These are phyloP conservation scores for Mucor racemosus DNA, from an alignment of 371 early-diverging fungal species.

Conservation along the genomic window DNA sequence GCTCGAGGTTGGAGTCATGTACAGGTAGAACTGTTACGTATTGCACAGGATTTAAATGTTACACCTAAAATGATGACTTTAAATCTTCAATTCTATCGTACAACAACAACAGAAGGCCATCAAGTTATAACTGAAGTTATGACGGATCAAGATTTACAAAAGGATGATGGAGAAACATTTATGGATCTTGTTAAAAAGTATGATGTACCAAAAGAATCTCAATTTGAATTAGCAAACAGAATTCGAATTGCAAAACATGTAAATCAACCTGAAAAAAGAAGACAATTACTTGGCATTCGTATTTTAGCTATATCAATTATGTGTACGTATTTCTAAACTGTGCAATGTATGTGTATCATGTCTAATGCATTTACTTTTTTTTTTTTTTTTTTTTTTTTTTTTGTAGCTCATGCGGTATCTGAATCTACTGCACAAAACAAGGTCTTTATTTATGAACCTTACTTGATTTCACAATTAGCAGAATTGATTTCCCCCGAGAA, in stretches of 20 bases:
- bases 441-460: conserved; percentile 89
- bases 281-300: conserved; percentile 71
- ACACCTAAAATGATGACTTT: conserved; percentile 58
- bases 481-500: conserved; percentile 78
- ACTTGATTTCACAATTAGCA: conserved; percentile 78
- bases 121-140: conserved; percentile 27
- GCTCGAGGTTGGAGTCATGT: conserved; percentile 65
- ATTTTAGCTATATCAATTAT: conserved; percentile 81
- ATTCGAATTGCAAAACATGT: conserved; percentile 76
- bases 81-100: conserved; percentile 71
- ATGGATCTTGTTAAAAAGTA: conserved; percentile 56
- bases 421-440: conserved; percentile 76
- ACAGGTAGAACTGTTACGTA: conserved; percentile 49
- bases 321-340: conserved; percentile 41
- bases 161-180: conserved; percentile 51
- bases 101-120: conserved; percentile 24
- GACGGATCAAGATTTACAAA: conserved; percentile 17
- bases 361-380: neutral
- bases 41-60: conserved; percentile 48
- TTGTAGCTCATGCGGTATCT: conserved; percentile 60
- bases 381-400: neutral
- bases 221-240: conserved; percentile 79
- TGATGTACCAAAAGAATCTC: conserved; percentile 77
- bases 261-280: conserved; percentile 50
- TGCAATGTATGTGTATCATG: neutral